A percentile compares a stretch with the other conserved stretches of the same genome.
phyloP scores from a whole-genome alignment of 768 basidiomycete species.

The Lactifluus volemus region DNA sequence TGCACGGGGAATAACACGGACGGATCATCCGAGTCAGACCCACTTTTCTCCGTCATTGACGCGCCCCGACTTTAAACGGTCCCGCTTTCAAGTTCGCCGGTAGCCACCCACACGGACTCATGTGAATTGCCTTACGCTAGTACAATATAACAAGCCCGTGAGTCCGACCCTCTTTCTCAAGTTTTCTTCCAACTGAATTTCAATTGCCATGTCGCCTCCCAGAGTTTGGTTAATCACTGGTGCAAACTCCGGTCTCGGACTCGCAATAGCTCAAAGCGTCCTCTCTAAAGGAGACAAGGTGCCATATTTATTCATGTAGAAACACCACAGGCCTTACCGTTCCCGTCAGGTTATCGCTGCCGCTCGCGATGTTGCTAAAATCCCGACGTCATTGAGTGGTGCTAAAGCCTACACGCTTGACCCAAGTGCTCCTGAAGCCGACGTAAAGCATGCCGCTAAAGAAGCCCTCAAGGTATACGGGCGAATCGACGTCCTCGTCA shows the following conservation, averaged over 20 bases:
- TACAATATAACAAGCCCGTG: not conserved
- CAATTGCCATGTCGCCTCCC: not conserved
- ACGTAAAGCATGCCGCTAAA: not conserved
- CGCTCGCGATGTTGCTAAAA: not conserved
- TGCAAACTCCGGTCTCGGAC: conserved; percentile 14
- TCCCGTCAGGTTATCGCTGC: not conserved
- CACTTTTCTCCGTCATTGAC: too few relatives aligned
- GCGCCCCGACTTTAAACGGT: too few relatives aligned
- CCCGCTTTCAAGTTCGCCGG: too few relatives aligned
- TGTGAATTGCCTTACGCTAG: too few relatives aligned
- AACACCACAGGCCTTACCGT: not conserved
- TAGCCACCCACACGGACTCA: too few relatives aligned
- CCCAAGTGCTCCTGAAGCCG: not conserved
- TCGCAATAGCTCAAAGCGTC: not conserved
- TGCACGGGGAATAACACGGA: too few relatives aligned
- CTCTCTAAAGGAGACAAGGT: not conserved
- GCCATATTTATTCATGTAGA: not conserved
- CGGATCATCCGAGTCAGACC: too few relatives aligned
- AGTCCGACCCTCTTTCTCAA: not conserved
- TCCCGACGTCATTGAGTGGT: not conserved
- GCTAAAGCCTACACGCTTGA: not conserved
- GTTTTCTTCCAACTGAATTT: not conserved
- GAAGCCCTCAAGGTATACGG: conserved; percentile 11
- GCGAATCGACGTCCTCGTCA: conserved; percentile 11
- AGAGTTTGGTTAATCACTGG: conserved; percentile 14